These are phyloP conservation scores for Lycium barbarum DNA, from an alignment of 257 asterid genomes.

Conservation along the genomic window DNA sequence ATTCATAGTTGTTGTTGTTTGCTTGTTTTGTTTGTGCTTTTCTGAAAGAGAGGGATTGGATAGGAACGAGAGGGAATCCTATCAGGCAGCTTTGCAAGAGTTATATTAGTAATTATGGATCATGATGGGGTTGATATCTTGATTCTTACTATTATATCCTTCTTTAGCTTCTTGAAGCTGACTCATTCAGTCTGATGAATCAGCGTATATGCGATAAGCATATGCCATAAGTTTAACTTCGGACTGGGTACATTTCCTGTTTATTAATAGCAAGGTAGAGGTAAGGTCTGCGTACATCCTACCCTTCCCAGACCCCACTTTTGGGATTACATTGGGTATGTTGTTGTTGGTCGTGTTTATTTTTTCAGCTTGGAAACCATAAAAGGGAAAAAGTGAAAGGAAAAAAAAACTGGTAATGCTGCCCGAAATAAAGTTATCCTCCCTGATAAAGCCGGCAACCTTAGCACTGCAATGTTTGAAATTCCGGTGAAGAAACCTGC, in stretches of 20 bases:
- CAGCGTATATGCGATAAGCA: neutral
- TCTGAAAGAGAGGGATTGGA: neutral
- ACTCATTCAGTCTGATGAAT: neutral
- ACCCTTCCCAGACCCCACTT: no score
- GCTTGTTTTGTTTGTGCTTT: neutral
- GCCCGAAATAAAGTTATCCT: neutral
- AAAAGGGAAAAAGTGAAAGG: neutral
- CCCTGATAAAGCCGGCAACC: neutral
- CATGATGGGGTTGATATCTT: neutral
- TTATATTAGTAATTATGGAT: neutral
- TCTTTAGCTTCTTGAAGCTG: neutral
- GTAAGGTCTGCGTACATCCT: no score
- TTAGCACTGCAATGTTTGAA: neutral
- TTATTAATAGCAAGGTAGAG: neutral
- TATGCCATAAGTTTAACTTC: neutral
- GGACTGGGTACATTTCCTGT: neutral
- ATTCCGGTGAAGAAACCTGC: neutral
- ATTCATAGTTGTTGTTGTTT: neutral
- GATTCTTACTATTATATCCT: neutral
- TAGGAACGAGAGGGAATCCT: neutral
- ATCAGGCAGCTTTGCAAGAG: constrained; percentile 2
- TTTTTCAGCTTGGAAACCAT: neutral
- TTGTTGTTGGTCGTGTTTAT: neutral
- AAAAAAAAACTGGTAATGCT: neutral
- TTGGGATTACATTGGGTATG: no score